Base-by-base conservation (phyloP, 306 rosid genomes). In the Sesbania bispinosa region DNA sequence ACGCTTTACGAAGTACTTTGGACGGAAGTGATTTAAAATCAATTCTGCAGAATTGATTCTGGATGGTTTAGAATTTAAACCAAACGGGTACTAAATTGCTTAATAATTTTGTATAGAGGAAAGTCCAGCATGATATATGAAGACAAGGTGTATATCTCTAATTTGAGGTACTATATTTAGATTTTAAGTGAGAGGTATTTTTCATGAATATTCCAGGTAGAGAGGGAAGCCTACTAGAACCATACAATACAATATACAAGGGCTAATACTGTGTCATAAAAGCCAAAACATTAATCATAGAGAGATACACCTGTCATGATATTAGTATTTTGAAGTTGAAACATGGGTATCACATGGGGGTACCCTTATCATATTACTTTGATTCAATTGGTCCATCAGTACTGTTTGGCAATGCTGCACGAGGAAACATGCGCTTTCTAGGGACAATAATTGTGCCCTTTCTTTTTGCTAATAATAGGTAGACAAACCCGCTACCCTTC, bases 321-420 rank as follows among this genome's bases (percentile, higher is more conserved):
- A 58, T 39, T 47, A 48, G 55, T 42, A 46, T 14, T 51, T 67
- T 46, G n/a, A 19, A 48, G 54, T 47, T 64, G 23, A 77, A 60
- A 51, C 66, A 67, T 77, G 63, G 82, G 66, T 26, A 43, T 72
- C 86, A 78, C 83, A 74, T 78, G 85, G 82, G 78, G 46, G 50
- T 16, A 27, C 29, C 72, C 62, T 24, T 33, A 42, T 60, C 73
- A 72, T 73, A 67, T 45, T 72, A 16, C 1, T 27, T 64, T 51
- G 72, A 79, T 79, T 54, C 76, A 71, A 79, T 76, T 75, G 87
- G 81, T 36, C 67, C 36, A 61, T 29, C n/a, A 77, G 38, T 16
- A 36, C 47, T 72, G 73, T 77, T 67, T 10, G 69, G 30, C 63
- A 60, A 66, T 81, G 73, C 47, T 77, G 80, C 77, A 68, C 58